phyloP scores from a whole-genome alignment of 1,139 yeast genomes.

The Debaryomyces udenii region DNA sequence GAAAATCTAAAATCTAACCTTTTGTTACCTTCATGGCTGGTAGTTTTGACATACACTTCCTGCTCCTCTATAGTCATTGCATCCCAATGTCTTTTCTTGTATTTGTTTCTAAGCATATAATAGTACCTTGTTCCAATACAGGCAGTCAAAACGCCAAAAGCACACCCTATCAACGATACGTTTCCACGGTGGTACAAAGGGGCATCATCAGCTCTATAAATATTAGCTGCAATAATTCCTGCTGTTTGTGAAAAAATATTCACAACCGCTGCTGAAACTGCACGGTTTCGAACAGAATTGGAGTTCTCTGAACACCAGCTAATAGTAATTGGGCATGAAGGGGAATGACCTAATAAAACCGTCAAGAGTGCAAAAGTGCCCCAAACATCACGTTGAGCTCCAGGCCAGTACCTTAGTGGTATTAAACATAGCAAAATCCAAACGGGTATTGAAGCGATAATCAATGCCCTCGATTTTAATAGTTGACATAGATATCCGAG shows the following conservation, averaged over 20 bases:
- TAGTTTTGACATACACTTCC: conserved; percentile 37
- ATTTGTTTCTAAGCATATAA: conserved; percentile 44
- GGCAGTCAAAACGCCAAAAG: conserved; percentile 13
- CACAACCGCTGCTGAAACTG: conserved; percentile 60
- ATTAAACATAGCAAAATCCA: conserved; percentile 42
- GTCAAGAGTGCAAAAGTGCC: conserved; percentile 55
- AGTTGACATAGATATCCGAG: conserved; percentile 44
- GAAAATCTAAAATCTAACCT: conserved; percentile 50
- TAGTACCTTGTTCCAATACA: conserved; percentile 30
- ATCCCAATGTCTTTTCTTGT: conserved; percentile 46
- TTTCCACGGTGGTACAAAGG: conserved; percentile 63
- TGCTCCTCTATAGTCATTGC: conserved; percentile 46
- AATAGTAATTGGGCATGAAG: conserved; percentile 34
- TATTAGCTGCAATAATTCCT: conserved; percentile 49
- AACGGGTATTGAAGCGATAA: conserved; percentile 34
- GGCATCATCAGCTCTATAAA: conserved; percentile 55
- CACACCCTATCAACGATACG: conserved; percentile 13
- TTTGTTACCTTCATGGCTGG: conserved; percentile 51
- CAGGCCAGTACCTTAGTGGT: conserved; percentile 55
- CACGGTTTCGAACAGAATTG: conserved; percentile 56
- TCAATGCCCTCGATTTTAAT: conserved; percentile 36
- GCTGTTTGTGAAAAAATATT: conserved; percentile 62
- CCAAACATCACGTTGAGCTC: conserved; percentile 51
- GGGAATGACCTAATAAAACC: conserved; percentile 48
- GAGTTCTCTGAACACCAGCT: conserved; percentile 61